These are phyloP conservation scores for Mycena leptocephala DNA, from an alignment of 768 basidiomycete genomes.

Conservation along the genomic window DNA sequence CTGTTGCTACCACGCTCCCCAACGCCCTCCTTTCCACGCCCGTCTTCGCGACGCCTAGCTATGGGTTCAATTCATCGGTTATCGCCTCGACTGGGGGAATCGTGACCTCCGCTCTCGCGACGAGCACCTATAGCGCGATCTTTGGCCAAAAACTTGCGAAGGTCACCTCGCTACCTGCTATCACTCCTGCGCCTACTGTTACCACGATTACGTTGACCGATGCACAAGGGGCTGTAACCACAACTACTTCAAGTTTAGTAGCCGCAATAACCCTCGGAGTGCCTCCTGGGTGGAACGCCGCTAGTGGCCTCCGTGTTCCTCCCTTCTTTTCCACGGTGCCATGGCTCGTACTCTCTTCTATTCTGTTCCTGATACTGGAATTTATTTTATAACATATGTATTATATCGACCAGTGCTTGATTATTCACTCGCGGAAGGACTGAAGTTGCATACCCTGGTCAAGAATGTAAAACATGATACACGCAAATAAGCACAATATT, in stretches of 20 bases:
- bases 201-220: constrained; percentile 66
- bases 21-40: constrained; percentile 82
- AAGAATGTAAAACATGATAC: background rate
- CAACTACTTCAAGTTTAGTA: constrained; percentile 66
- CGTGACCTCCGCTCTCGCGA: constrained; percentile 75
- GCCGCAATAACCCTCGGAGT: constrained; percentile 72
- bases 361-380: constrained; percentile 28
- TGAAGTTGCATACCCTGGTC: too few species aligned
- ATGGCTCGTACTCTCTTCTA: constrained; percentile 26
- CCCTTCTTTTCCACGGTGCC: background rate
- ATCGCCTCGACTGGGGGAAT: constrained; percentile 69
- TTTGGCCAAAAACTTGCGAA: constrained; percentile 61
- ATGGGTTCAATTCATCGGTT: constrained; percentile 80
- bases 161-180: constrained; percentile 67
- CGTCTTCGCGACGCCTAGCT: constrained; percentile 73
- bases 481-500: too few species aligned
- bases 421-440: constrained; percentile 12
- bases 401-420: constrained; percentile 32
- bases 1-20: constrained; percentile 78
- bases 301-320: constrained; percentile 25
- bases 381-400: constrained; percentile 39
- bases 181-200: constrained; percentile 27
- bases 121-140: constrained; percentile 79
- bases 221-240: constrained; percentile 66
- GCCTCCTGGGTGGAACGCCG: constrained; percentile 73